phyloP scores from a whole-genome alignment of 1,284 basidiomycete genomes.

The Cutaneotrichosporon daszewskae region DNA sequence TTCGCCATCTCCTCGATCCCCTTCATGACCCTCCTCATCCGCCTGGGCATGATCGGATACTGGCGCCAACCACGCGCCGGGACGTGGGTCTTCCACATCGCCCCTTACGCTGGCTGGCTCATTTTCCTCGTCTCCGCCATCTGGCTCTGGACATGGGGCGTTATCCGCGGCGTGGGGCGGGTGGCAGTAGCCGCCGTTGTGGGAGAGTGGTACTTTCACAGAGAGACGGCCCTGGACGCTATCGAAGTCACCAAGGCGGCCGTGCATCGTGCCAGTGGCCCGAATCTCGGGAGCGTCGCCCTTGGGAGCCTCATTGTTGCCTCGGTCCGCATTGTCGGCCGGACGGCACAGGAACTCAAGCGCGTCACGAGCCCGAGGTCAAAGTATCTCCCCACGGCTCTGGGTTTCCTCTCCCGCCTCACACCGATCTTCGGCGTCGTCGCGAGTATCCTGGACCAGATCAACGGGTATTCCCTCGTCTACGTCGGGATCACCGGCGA shows the following conservation, averaged over 20 bases:
- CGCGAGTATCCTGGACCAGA: slow-evolving; percentile 63
- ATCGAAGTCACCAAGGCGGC: slow-evolving; percentile 65
- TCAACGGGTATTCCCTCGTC: slow-evolving; percentile 75
- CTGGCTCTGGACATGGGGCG: slow-evolving; percentile 89
- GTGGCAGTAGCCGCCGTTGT: slow-evolving; percentile 76
- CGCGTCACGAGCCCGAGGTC: slow-evolving; percentile 33
- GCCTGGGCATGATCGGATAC: slow-evolving; percentile 69
- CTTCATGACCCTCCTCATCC: slow-evolving; percentile 76
- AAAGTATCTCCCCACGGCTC: slow-evolving; percentile 38
- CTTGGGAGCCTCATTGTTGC: slow-evolving; percentile 72
- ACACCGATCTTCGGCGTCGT: slow-evolving; percentile 46
- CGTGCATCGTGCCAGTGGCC: slow-evolving; percentile 68
- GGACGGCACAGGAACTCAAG: slow-evolving; percentile 34
- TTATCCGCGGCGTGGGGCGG: slow-evolving; percentile 71
- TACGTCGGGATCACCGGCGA: slow-evolving; percentile 83
- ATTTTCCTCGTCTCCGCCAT: slow-evolving; percentile 62
- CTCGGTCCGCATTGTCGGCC: slow-evolving; percentile 52
- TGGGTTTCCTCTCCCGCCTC: slow-evolving; percentile 48
- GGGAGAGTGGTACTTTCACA: slow-evolving; percentile 84
- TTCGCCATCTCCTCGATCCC: slow-evolving; percentile 72
- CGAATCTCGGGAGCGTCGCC: slow-evolving; percentile 72
- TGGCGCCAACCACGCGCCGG: slow-evolving; percentile 46
- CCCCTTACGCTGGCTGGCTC: slow-evolving; percentile 75
- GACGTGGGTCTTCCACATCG: slow-evolving; percentile 64
- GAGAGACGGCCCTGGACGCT: slow-evolving; percentile 51